Conservation (phyloP, 768 basidiomycete species). For the Termitomyces bulborhizus region DNA sequence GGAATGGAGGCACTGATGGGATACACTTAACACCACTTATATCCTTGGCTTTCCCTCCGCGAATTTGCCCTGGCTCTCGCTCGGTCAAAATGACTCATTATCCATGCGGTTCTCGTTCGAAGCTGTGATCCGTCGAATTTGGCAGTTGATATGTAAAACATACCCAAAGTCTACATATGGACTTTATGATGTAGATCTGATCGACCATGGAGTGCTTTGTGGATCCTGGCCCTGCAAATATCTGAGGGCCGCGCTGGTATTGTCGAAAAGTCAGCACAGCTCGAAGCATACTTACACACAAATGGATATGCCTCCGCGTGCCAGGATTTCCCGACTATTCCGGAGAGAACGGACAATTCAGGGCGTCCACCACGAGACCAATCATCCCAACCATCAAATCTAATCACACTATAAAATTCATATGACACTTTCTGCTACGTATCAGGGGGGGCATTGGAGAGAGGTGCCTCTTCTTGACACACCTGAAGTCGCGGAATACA, state of each 20-base stretch:
- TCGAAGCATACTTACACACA: too few species aligned
- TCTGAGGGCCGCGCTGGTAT: background rate
- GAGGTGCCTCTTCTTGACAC: background rate
- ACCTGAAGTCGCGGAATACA: background rate
- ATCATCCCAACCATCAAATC: constrained; percentile 2
- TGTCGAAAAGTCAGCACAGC: background rate
- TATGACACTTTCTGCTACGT: background rate
- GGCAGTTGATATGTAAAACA: background rate
- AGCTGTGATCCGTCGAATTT: constrained; percentile 1
- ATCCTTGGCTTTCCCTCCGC: too few species aligned
- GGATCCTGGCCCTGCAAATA: background rate
- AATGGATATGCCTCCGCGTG: background rate
- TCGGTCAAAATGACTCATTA: background rate
- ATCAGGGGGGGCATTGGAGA: background rate
- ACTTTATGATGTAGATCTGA: background rate
- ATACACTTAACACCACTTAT: background rate
- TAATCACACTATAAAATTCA: background rate
- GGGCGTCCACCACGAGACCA: background rate
- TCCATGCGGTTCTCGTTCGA: background rate
- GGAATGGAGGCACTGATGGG: background rate
- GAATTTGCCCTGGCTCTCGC: background rate
- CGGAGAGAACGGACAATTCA: background rate
- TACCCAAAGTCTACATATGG: background rate
- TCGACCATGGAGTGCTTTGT: background rate
- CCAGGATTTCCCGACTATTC: background rate